Evolutionary conservation across 257 asterid species (phyloP).

Genomic region (Plantago ovata): DNA sequence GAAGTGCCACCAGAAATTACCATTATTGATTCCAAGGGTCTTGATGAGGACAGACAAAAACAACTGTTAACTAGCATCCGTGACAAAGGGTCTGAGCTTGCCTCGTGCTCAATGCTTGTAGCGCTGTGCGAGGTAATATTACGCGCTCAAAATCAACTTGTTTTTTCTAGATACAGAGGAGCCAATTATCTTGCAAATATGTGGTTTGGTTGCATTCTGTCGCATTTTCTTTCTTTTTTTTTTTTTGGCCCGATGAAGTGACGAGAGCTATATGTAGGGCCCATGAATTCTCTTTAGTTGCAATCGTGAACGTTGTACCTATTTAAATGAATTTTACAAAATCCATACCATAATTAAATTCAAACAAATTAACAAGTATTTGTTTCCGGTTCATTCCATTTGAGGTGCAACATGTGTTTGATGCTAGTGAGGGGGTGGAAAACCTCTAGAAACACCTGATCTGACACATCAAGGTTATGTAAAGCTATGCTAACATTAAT

Average conservation of each 20-base stretch:
- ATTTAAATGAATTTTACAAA: too few relatives aligned
- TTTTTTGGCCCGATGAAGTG: not conserved
- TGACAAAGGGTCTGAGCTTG: constrained; percentile 57
- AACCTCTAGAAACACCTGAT: too few relatives aligned
- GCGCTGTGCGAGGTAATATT: constrained; percentile 83
- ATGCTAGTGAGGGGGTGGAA: too few relatives aligned
- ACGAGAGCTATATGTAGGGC: not conserved
- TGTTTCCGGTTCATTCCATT: too few relatives aligned
- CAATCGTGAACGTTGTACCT: not conserved
- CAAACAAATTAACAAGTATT: too few relatives aligned
- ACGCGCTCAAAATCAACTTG: constrained; percentile 12
- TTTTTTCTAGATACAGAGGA: constrained; percentile 11
- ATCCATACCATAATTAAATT: too few relatives aligned
- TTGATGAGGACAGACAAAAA: constrained; percentile 69
- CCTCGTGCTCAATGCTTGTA: constrained; percentile 81
- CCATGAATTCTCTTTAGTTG: not conserved
- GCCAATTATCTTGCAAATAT: not conserved
- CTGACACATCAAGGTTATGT: too few relatives aligned
- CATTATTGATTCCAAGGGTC: constrained; percentile 81
- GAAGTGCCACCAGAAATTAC: constrained; percentile 66
- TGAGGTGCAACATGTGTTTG: too few relatives aligned
- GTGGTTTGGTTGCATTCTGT: not conserved
- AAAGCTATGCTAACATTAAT: too few relatives aligned
- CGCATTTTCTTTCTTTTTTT: not conserved
- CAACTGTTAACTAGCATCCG: constrained; percentile 46